These are phyloP conservation scores for Juncus effusus DNA, from an alignment of 176 grass and related monocot genomes.

Conservation along the genomic window DNA sequence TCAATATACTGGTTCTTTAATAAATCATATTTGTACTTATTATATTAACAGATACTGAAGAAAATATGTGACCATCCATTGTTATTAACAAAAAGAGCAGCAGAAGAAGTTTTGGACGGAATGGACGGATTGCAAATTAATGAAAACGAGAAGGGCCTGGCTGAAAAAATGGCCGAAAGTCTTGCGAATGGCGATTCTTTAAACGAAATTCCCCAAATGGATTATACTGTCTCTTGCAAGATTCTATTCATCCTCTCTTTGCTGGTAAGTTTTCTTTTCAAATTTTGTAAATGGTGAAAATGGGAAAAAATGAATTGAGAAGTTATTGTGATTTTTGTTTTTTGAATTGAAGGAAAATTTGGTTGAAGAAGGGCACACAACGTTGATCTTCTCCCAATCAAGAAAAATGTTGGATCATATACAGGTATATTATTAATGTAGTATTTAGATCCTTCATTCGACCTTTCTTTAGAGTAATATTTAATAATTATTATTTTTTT, in stretches of 20 bases:
- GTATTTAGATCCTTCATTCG: neutral
- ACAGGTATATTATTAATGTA: slow-evolving; percentile 38
- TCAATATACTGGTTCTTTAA: neutral
- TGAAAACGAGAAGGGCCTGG: slow-evolving; percentile 61
- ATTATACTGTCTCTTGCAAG: slow-evolving; percentile 85
- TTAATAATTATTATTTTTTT: slow-evolving; percentile 3
- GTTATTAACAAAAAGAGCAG: slow-evolving; percentile 68
- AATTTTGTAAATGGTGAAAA: slow-evolving; percentile 1
- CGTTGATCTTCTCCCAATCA: slow-evolving; percentile 83
- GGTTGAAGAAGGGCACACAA: slow-evolving; percentile 59
- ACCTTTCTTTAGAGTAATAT: neutral
- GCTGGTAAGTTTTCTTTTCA: slow-evolving; percentile 45
- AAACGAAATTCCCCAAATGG: slow-evolving; percentile 40
- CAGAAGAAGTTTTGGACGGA: slow-evolving; percentile 74
- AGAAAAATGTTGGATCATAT: slow-evolving; percentile 88
- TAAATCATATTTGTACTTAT: neutral
- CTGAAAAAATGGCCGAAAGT: slow-evolving; percentile 75
- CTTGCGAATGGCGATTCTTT: slow-evolving; percentile 62
- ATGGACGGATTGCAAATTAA: slow-evolving; percentile 63
- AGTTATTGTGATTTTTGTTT: neutral
- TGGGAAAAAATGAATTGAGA: slow-evolving; percentile 7
- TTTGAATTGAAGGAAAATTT: slow-evolving; percentile 58
- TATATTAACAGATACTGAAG: slow-evolving; percentile 69
- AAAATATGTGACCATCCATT: slow-evolving; percentile 93
- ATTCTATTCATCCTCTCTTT: slow-evolving; percentile 82